Percentiles rank a stretch among this genome's conserved stretches.
Conservation (phyloP, 164 flowering plant genomes). For the Euptelea pleiosperma region DNA sequence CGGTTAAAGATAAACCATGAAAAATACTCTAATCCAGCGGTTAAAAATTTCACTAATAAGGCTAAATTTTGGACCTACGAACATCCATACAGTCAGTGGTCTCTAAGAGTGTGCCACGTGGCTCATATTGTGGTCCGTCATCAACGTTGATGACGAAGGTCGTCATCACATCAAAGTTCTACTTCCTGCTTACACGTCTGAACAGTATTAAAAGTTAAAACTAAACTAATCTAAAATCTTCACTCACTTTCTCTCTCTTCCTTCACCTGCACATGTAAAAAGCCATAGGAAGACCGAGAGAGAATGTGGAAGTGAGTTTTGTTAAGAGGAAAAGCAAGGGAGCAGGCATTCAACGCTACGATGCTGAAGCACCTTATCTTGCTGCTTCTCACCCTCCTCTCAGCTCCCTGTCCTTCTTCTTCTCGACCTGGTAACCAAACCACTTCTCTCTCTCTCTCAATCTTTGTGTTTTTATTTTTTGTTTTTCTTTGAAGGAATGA, state of each 20-base stretch:
- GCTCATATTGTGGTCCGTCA: no score
- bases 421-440: conserved; percentile 29
- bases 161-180: no score
- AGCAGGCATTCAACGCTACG: conserved; percentile 5
- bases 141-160: no score
- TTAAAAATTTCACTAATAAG: no score
- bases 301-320: not conserved
- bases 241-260: not conserved
- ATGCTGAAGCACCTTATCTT: conserved; percentile 23
- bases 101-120: no score
- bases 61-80: no score
- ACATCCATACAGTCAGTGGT: no score
- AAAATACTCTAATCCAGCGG: no score
- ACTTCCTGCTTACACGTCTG: no score
- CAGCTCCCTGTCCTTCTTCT: conserved; percentile 19
- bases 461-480: not conserved
- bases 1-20: no score
- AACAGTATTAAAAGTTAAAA: no score
- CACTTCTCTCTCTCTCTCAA: not conserved
- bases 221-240: not conserved
- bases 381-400: conserved; percentile 25
- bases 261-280: not conserved
- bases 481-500: no score
- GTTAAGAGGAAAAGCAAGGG: not conserved
- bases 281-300: not conserved